phyloP scores from a whole-genome alignment of 1,284 basidiomycete genomes.

The Microbotryum violaceum region DNA sequence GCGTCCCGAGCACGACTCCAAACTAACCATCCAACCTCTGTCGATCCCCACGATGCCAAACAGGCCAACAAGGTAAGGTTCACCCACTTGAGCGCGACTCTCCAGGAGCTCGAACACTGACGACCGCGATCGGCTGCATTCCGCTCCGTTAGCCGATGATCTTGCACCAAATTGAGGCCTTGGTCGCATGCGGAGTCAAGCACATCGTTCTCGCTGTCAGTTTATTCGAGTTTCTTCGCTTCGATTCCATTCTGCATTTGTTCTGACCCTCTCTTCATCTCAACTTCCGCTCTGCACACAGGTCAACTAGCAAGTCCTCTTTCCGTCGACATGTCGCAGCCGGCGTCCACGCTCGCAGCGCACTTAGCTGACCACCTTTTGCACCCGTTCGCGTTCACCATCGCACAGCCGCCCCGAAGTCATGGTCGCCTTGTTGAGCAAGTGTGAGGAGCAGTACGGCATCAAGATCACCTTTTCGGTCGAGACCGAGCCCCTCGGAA shows the following conservation, averaged over 20 bases:
- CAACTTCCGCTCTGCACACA: too few relatives aligned
- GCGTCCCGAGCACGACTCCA: not conserved
- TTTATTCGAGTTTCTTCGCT: slow-evolving; percentile 33
- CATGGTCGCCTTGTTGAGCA: slow-evolving; percentile 49
- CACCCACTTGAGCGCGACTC: not conserved
- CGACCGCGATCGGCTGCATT: too few relatives aligned
- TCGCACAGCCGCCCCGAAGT: slow-evolving; percentile 37
- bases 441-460: slow-evolving; percentile 49
- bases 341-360: not conserved
- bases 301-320: slow-evolving; percentile 24
- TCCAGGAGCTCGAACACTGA: too few relatives aligned
- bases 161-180: slow-evolving; percentile 49
- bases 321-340: not conserved
- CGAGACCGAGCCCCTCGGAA: slow-evolving; percentile 51
- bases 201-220: slow-evolving; percentile 51
- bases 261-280: too few relatives aligned
- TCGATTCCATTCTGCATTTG: too few relatives aligned
- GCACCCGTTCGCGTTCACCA: not conserved
- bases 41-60: not conserved
- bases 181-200: slow-evolving; percentile 50
- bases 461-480: slow-evolving; percentile 51
- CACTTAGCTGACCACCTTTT: not conserved
- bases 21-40: too few relatives aligned
- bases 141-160: slow-evolving; percentile 16
- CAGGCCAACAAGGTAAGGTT: slow-evolving; percentile 3